Percentiles rank a stretch among this genome's conserved stretches.
phyloP scores from a whole-genome alignment of 23 red algal genomes.

The Gracilaria domingensis region DNA sequence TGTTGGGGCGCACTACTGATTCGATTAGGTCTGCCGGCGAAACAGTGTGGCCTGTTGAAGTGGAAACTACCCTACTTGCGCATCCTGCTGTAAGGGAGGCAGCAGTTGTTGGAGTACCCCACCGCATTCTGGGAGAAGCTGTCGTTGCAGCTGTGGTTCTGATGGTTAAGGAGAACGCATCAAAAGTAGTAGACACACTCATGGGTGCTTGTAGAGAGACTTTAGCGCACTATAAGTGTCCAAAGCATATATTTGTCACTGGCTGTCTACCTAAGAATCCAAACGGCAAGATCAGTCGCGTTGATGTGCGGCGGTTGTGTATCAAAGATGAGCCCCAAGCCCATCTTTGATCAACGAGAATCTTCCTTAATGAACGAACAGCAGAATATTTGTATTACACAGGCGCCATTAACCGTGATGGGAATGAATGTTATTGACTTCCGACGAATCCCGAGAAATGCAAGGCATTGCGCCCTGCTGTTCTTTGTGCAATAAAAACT shows the following conservation, averaged over 20 bases:
- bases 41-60: constrained; percentile 68
- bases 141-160: constrained; percentile 78
- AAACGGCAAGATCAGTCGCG: constrained; percentile 41
- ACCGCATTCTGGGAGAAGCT: constrained; percentile 68
- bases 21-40: constrained; percentile 82
- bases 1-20: constrained; percentile 61
- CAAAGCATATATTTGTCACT: constrained; percentile 7
- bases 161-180: neutral
- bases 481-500: too few relatives aligned
- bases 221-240: constrained; percentile 28
- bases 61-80: constrained; percentile 60
- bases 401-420: neutral
- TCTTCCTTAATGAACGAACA: constrained; percentile 93
- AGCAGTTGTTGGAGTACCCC: constrained; percentile 74
- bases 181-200: neutral
- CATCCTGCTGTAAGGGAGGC: constrained; percentile 48
- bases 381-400: constrained; percentile 85
- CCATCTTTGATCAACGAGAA: constrained; percentile 23
- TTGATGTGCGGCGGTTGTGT: constrained; percentile 1
- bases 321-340: neutral
- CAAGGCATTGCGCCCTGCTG: too few relatives aligned
- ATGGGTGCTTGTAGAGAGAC: constrained; percentile 46
- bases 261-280: constrained; percentile 34
- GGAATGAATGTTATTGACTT: constrained; percentile 36
- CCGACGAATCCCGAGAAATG: too few relatives aligned